These are phyloP conservation scores for Microcera coccophila DNA, from an alignment of 2,329 filamentous ascomycete genomes.

Conservation along the genomic window DNA sequence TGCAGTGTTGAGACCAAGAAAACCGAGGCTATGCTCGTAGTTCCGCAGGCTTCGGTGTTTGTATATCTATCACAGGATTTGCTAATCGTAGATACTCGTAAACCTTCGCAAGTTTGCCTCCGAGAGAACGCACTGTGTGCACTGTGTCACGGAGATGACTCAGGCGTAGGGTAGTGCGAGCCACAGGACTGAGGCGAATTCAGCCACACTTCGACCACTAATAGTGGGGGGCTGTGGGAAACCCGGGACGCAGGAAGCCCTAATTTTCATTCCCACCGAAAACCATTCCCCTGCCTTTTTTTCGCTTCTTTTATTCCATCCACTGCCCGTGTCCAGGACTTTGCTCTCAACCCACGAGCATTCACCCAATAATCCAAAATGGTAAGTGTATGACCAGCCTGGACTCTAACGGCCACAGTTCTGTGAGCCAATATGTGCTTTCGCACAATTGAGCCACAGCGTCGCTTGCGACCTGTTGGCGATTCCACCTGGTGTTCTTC, in stretches of 20 bases:
- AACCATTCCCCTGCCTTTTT: conserved; percentile 18
- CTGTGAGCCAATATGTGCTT: conserved; percentile 34
- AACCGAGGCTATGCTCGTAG: too few relatives aligned
- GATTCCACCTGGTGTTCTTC: conserved; percentile 32
- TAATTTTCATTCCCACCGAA: conserved; percentile 36
- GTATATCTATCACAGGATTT: too few relatives aligned
- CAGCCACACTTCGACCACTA: neutral
- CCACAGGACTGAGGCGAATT: too few relatives aligned
- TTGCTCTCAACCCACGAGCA: conserved; percentile 36
- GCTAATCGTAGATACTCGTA: too few relatives aligned
- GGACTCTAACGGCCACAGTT: conserved; percentile 39
- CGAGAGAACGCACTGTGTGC: conserved; percentile 2
- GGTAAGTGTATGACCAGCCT: conserved; percentile 37
- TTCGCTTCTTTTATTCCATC: conserved; percentile 26
- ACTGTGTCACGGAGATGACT: conserved; percentile 3
- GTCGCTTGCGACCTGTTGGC: conserved; percentile 33
- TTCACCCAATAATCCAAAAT: conserved; percentile 38
- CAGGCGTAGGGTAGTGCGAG: too few relatives aligned
- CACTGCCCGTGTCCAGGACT: conserved; percentile 29
- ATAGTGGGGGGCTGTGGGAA: conserved; percentile 13
- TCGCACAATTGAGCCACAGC: conserved; percentile 33
- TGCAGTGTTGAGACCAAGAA: too few relatives aligned
- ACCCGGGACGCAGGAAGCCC: conserved; percentile 28
- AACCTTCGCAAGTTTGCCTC: conserved; percentile 1
- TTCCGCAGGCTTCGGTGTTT: too few relatives aligned